Evolutionary conservation across 257 asterid genomes (phyloP).

Genomic region (Echium plantagineum): DNA sequence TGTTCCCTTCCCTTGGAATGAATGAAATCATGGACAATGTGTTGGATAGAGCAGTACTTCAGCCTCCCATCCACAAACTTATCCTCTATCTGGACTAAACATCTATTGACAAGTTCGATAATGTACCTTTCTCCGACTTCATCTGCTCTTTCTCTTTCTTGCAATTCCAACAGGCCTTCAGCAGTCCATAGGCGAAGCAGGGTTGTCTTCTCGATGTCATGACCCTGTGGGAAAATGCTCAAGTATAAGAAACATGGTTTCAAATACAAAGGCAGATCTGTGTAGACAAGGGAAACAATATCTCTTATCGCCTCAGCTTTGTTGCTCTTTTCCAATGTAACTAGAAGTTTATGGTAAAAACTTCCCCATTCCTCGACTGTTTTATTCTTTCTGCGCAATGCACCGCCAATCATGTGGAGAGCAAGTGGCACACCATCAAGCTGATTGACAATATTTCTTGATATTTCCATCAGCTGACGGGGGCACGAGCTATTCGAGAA

Average conservation of each 20-base stretch:
- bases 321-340: constrained; percentile 9
- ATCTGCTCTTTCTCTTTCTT: constrained; percentile 9
- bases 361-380: constrained; percentile 13
- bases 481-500: constrained; percentile 21
- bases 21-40: constrained; percentile 6
- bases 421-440: constrained; percentile 19
- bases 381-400: constrained; percentile 11
- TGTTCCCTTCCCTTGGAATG: constrained; percentile 9
- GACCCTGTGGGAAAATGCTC: constrained; percentile 15
- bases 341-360: constrained; percentile 11
- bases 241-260: constrained; percentile 21
- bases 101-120: background rate
- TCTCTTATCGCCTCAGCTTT: constrained; percentile 16
- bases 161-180: constrained; percentile 16
- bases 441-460: constrained; percentile 7
- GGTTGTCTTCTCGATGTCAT: constrained; percentile 8
- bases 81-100: constrained; percentile 8
- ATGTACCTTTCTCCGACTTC: constrained; percentile 19
- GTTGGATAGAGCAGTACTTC: constrained; percentile 4
- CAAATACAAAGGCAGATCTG: constrained; percentile 15
- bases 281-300: constrained; percentile 15
- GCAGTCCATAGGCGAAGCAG: constrained; percentile 21
- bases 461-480: constrained; percentile 9
- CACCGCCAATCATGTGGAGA: constrained; percentile 15
- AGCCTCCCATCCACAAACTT: background rate